Conservation (phyloP, 2,329 filamentous ascomycete species). For the Aspergillus sclerotialis region DNA sequence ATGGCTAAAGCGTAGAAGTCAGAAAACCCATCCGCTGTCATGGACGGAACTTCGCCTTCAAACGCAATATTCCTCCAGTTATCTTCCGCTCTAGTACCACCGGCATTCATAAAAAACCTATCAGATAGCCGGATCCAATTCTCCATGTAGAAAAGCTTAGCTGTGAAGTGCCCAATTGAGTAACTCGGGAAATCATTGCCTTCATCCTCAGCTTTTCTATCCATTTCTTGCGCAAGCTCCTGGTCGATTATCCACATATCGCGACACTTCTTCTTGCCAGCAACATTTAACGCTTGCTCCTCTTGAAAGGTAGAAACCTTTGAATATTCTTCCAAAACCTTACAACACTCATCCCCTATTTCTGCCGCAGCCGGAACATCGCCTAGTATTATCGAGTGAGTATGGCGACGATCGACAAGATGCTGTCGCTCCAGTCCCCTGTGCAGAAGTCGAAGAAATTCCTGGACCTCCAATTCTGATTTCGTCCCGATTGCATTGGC, state of each 20-base stretch:
- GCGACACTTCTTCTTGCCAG: slow-evolving; percentile 57
- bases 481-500: slow-evolving; percentile 62
- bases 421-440: slow-evolving; percentile 40
- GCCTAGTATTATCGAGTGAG: slow-evolving; percentile 38
- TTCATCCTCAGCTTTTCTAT: slow-evolving; percentile 16
- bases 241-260: slow-evolving; percentile 58
- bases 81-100: slow-evolving; percentile 47
- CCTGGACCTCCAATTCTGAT: slow-evolving; percentile 63
- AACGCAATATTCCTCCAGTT: slow-evolving; percentile 61
- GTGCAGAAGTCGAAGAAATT: slow-evolving; percentile 61
- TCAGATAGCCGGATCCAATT: slow-evolving; percentile 60
- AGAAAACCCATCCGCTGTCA: slow-evolving; percentile 67
- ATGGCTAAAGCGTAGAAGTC: slow-evolving; percentile 66
- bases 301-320: slow-evolving; percentile 60
- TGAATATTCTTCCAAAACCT: slow-evolving; percentile 60
- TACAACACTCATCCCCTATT: slow-evolving; percentile 58
- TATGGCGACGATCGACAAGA: slow-evolving; percentile 20
- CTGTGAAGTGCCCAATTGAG: slow-evolving; percentile 40
- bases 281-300: slow-evolving; percentile 53
- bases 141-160: slow-evolving; percentile 51
- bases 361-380: slow-evolving; percentile 69
- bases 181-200: slow-evolving; percentile 17
- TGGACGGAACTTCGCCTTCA: slow-evolving; percentile 52
- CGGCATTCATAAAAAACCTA: slow-evolving; percentile 67
- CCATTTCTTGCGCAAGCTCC: slow-evolving; percentile 23